Evolutionary conservation across 1,284 basidiomycete species (phyloP), one percentile per base, ranked within the genome.

Genomic region (Boletus semigastroideus): DNA sequence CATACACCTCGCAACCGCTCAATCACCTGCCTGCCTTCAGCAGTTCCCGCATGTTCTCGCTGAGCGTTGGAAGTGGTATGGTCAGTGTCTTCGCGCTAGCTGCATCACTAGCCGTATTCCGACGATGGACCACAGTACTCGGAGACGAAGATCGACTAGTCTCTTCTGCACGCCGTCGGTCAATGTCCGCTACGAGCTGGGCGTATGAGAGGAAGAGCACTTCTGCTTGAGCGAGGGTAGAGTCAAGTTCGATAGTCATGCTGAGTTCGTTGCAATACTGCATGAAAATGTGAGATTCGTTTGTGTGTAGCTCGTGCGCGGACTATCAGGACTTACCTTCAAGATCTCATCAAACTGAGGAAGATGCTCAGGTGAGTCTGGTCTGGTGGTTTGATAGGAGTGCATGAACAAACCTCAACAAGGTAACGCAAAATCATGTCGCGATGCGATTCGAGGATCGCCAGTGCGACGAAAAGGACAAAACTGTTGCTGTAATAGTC

Each of bases 341-440:
- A 97, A 73, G 12, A 96, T 87, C 70, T 93, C 87, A 59, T 90
- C 87, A 59, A 90, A 91, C 87, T 89, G 33, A 19, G n/a, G 9
- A 19, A 17, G 9, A 36, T 40, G 42, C 14, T 19, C 2, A 12
- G 16, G 22, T 69, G 30, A 64, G 22, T 51, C 31, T 46, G 33
- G n/a, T 36, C 14, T 33, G 25, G 4, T 28, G 17, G 8, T 25
- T 16, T 6, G 14, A 46, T 20, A n/a, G 36, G 27, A 49, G 27
- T 12, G 57, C 58, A 27, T 55, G 37, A 19, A 78, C 78, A 14
- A 52, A 90, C 89, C 78, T 98, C 92, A 33, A 90, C 84, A 5
- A 99, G 80, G 69, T 99, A 98, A 13, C 95, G 83, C 41, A 98
- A 73, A 49, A 99, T 90, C 66, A 97, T 89, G 63, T 97, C 94